Conservation (phyloP, 2,329 filamentous ascomycete species). For the Mycosphaerella arachidis region DNA sequence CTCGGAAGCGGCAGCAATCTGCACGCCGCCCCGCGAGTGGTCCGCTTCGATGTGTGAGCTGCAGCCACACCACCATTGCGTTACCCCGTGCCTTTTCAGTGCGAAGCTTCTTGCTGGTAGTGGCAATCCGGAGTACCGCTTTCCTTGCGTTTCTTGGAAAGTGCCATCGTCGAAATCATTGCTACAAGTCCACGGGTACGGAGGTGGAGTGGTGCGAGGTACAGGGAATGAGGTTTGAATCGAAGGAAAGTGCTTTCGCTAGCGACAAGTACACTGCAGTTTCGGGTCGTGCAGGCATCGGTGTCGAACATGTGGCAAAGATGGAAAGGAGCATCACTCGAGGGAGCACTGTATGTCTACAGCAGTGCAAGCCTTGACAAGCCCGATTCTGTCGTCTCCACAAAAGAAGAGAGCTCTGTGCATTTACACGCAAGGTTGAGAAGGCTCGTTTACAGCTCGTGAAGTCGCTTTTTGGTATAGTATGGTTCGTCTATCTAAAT, state of each 20-base stretch:
- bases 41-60: neutral
- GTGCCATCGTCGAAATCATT: no score
- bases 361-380: neutral
- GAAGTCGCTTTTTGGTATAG: constrained; percentile 22
- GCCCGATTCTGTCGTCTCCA: no score
- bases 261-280: neutral
- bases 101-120: no score
- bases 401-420: neutral
- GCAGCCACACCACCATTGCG: neutral
- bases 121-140: no score
- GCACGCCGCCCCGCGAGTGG: neutral
- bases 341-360: neutral
- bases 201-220: no score
- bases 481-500: constrained; percentile 29
- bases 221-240: no score
- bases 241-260: neutral
- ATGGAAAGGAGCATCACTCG: neutral
- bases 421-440: neutral
- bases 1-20: neutral
- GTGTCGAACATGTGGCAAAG: neutral
- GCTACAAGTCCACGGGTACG: no score
- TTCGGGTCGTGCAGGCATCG: no score
- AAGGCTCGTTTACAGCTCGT: constrained; percentile 3
- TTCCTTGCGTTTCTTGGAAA: no score
- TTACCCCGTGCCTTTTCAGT: neutral